Evolutionary conservation across 1,139 yeast genomes (phyloP).

Genomic region (Lodderomyces elongisporus): DNA sequence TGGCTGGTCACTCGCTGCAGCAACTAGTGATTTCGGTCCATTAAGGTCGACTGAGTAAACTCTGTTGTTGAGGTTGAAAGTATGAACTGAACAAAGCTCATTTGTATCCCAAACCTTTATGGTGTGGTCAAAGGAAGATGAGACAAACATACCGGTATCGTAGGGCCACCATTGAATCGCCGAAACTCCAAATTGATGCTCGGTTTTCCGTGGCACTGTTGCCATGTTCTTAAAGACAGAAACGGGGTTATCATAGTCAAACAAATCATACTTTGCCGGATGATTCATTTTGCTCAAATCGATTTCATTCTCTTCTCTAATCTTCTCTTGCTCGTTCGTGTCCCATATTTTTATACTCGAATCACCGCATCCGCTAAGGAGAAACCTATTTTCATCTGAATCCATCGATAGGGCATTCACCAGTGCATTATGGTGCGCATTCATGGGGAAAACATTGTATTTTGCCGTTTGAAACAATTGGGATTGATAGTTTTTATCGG

Average conservation of each 20-base stretch:
- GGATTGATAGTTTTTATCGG: constrained; percentile 36
- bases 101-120: constrained; percentile 83
- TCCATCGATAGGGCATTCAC: constrained; percentile 70
- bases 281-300: constrained; percentile 6
- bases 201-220: constrained; percentile 48
- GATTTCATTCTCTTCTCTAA: constrained; percentile 15
- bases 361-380: constrained; percentile 76
- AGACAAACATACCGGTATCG: constrained; percentile 81
- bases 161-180: constrained; percentile 82
- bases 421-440: constrained; percentile 42
- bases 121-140: constrained; percentile 74
- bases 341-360: constrained; percentile 68
- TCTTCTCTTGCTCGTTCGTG: constrained; percentile 16
- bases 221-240: constrained; percentile 26
- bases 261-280: constrained; percentile 14
- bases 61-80: constrained; percentile 50
- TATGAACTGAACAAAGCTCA: constrained; percentile 56
- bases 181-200: constrained; percentile 72
- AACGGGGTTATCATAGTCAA: constrained; percentile 26
- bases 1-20: constrained; percentile 68
- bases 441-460: constrained; percentile 31
- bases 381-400: constrained; percentile 37
- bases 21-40: constrained; percentile 51
- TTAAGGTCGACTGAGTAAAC: constrained; percentile 52
- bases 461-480: constrained; percentile 19